Evolutionary conservation across 768 basidiomycete species (phyloP), one percentile per base, ranked within the genome.

Genomic region (Russula sp.): DNA sequence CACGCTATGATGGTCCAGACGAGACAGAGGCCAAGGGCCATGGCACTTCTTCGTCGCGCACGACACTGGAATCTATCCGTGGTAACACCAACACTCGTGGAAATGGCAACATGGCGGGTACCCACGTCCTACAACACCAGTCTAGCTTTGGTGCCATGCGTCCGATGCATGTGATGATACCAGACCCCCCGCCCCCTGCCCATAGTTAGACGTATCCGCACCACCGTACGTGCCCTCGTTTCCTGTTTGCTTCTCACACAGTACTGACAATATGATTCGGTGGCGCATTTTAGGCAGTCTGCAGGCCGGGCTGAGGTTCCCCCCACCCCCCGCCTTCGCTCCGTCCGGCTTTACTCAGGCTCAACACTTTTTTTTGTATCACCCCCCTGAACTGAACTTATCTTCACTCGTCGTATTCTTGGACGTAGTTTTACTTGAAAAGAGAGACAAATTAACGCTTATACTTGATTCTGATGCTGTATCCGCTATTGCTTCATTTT

Each of bases 61-160:
- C 69, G 53, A 71, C 70, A 48, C 61, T 71, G 27, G 59, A 67
- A 14, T 61, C 63, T 49, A 35, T 40, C 5, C 42, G 37, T 55
- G 63, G 69, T 10, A 51, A 51, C 34, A 7, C 13, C 5, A 32
- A 42, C 34, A 45, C 34, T 37, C 57, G 55, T 57, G 59, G 47
- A 47, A 68, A 57, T 57, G 57, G 47, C 51, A 68, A 34, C 65
- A 22, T 47, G 9, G 57, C 20, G 5, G 27, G 47, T 49, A 4
- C n/a, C 31, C 69, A 60, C 40, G 62, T 55, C 27, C 53, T 73
- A 55, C 71, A 66, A 37, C 73, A 73, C 61, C 71, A 74, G 70
- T 63, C 68, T 22, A 74, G 73, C 67, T 71, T 74, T 42, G 73
- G 73, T 0, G 66, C 70, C 35, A 63, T 64, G 65, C 66, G 68